A percentile compares a stretch with the other conserved stretches of the same genome.
These are phyloP conservation scores for Alternaria viburni DNA, from an alignment of 2,329 filamentous ascomycete species.

Conservation along the genomic window DNA sequence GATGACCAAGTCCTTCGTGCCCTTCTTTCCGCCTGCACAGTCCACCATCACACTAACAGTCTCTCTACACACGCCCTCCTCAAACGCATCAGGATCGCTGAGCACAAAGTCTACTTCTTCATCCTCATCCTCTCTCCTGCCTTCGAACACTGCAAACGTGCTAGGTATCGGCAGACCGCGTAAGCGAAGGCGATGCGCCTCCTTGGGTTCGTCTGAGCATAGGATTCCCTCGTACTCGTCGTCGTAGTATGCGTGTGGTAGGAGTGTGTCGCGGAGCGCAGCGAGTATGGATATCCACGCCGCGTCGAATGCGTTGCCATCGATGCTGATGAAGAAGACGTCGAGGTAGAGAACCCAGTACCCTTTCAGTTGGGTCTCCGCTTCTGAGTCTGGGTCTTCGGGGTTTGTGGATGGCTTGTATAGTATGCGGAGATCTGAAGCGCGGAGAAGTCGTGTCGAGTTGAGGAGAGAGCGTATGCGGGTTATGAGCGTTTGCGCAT, in stretches of 20 bases:
- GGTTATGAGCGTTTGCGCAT: conserved; percentile 86
- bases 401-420: conserved; percentile 58
- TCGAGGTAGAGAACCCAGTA: conserved; percentile 98
- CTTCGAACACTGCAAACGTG: conserved; percentile 76
- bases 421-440: conserved; percentile 75
- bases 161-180: conserved; percentile 74
- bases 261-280: conserved; percentile 75
- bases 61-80: conserved; percentile 86
- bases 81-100: conserved; percentile 86
- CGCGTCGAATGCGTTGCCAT: conserved; percentile 90
- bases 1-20: conserved; percentile 67
- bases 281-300: conserved; percentile 86
- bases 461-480: conserved; percentile 79
- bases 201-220: conserved; percentile 68
- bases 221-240: conserved; percentile 78
- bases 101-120: conserved; percentile 69
- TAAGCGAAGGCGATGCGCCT: conserved; percentile 65
- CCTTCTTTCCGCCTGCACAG: conserved; percentile 65
- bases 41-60: conserved; percentile 84
- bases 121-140: conserved; percentile 51
- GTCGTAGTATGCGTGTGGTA: conserved; percentile 85
- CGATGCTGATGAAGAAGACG: conserved; percentile 90
- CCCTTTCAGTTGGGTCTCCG: conserved; percentile 68
- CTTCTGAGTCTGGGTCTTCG: conserved; percentile 57
- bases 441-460: conserved; percentile 69